These are phyloP conservation scores for Botrytis paeoniae DNA, from an alignment of 2,329 filamentous ascomycete genomes.

Conservation along the genomic window DNA sequence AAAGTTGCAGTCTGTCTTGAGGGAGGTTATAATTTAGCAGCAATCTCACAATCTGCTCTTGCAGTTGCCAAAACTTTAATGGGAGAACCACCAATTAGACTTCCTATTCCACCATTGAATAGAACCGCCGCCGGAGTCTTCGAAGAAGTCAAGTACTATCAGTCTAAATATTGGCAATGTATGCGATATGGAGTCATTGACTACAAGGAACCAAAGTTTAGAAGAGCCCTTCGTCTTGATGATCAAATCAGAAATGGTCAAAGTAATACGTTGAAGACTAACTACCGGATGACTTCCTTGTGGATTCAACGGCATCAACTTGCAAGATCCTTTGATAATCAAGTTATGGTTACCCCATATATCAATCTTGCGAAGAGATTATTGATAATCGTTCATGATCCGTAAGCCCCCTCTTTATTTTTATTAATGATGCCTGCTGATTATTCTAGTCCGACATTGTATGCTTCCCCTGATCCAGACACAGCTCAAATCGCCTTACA, in stretches of 20 bases:
- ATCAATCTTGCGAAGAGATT: constrained; percentile 66
- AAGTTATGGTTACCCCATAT: constrained; percentile 76
- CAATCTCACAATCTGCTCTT: constrained; percentile 88
- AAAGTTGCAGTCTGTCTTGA: constrained; percentile 92
- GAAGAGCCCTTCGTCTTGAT: constrained; percentile 64
- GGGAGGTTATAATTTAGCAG: constrained; percentile 90
- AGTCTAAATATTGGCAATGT: constrained; percentile 80
- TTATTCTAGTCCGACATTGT: constrained; percentile 60
- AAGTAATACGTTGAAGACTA: constrained; percentile 65
- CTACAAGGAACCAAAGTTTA: constrained; percentile 49
- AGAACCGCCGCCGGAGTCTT: constrained; percentile 55
- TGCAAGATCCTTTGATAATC: constrained; percentile 77
- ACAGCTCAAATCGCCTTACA: constrained; percentile 75
- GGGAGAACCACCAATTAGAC: constrained; percentile 79
- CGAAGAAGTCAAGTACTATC: constrained; percentile 57
- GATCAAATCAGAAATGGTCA: constrained; percentile 80
- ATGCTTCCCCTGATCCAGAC: constrained; percentile 64
- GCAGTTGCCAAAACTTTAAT: constrained; percentile 91
- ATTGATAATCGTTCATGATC: constrained; percentile 86
- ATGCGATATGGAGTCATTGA: constrained; percentile 68
- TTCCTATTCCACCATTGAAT: constrained; percentile 55
- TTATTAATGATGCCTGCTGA: constrained; percentile 20
- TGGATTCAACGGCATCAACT: constrained; percentile 73
- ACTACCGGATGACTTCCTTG: constrained; percentile 74
- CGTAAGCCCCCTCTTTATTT: constrained; percentile 51